Conservation (phyloP, 495 filamentous ascomycete species). For the Lasiosphaeria hispida region DNA sequence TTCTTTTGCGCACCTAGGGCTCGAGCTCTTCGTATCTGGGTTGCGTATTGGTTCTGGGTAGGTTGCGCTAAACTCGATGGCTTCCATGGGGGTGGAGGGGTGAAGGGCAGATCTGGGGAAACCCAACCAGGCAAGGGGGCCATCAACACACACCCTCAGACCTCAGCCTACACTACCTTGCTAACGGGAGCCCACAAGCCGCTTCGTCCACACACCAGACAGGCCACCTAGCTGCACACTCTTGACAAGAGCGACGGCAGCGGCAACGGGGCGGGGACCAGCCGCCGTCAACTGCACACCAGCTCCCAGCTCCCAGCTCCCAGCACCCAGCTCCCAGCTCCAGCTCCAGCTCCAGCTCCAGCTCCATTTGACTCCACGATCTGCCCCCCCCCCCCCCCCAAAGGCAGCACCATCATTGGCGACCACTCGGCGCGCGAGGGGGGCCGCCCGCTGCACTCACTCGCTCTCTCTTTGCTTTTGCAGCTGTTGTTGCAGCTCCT, state of each 20-base stretch:
- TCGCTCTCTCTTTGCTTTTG: constrained; percentile 16
- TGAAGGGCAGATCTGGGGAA: constrained; percentile 15
- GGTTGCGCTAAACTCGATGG: constrained; percentile 12
- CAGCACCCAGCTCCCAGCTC: background rate
- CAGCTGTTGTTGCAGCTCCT: constrained; percentile 22
- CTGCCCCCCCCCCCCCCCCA: constrained; percentile 11
- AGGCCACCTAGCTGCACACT: background rate
- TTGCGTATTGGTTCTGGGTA: background rate
- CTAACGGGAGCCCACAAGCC: too few relatives aligned
- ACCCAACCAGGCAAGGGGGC: background rate
- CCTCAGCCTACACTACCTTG: too few relatives aligned
- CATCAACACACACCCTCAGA: too few relatives aligned
- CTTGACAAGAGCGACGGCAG: too few relatives aligned
- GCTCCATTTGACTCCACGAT: constrained; percentile 24
- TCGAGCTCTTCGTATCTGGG: background rate
- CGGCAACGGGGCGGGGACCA: background rate
- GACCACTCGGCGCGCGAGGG: background rate
- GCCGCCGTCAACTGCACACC: background rate
- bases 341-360: constrained; percentile 4
- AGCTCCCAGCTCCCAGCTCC: too few relatives aligned
- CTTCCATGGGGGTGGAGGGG: constrained; percentile 10
- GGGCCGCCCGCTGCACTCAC: background rate
- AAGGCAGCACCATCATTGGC: constrained; percentile 9
- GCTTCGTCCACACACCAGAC: constrained; percentile 3
- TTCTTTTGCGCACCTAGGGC: too few relatives aligned